Evolutionary conservation across 2,329 filamentous ascomycete species (phyloP), one percentile per base, ranked within the genome.

Genomic region (Massarina eburnea): DNA sequence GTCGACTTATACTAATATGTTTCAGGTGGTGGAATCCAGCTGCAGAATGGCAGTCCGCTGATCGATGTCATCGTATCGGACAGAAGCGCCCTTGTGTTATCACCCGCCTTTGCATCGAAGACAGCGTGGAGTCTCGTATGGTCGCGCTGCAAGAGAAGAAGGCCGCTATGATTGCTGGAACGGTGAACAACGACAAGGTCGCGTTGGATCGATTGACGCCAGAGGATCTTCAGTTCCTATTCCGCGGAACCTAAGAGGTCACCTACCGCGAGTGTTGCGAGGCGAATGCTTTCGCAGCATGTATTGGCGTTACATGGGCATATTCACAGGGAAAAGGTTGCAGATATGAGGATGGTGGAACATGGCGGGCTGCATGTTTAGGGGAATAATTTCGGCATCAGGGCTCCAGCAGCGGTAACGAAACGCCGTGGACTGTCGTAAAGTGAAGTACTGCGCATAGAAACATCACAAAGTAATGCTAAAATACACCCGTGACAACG

Each of bases 41-140:
- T n/a, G 92, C 92, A 0, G 94, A 99, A 73, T 99, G 94, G 94
- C 94, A 99, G 73, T 94, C 88, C 51, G 94, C 94, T 2, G 94
- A 99, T 53, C 74, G 76, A 39, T 78, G 76, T 57, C 94, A 97
- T 72, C 91, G 94, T 45, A 99, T 97, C 58, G 94, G 94, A 24
- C 94, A 99, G 75, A 89, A 85, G 37, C 87, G 94, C 7, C 92
- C 92, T 21, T 97, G 94, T 67, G 89, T 89, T 27, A 95, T 99
- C 59, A 97, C 91, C 1, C 85, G 94, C 21, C 82, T 99, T 9
- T 95, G 91, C 66, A 96, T 99, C 51, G 92, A 99, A 68, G 94
- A 99, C 67, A 95, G 89, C 1, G 92, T 99, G 21, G 94, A 99
- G 74, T 94, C 88, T 47, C 84, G 94, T 36, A 99, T 99, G 81